Base-by-base conservation (phyloP, 192 early-diverging fungal species). In the Chytriomyces hyalinus region DNA sequence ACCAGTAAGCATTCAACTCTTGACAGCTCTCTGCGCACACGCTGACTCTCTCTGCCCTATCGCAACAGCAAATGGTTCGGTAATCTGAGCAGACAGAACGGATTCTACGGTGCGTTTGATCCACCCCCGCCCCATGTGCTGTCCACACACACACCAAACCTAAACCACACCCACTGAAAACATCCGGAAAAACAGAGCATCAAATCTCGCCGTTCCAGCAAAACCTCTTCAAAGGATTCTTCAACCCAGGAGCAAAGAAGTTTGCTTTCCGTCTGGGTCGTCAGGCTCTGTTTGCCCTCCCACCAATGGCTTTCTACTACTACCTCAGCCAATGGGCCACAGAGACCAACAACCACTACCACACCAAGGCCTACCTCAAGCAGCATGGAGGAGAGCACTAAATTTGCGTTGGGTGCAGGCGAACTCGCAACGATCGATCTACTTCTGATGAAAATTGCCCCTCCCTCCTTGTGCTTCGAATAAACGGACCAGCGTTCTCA, bases 181-280 rank as follows among this genome's bases (percentile, higher is more conserved):
- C 36, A 36, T 36, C 4, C 36, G 36, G 2, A 36, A 36, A 36
- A 10, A 9, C 71, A 73, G 84, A 85, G 61, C 84, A 88, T 65
- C 82, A 81, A 36, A 61, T 84, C 65, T 80, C 78, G 47, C 87
- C 87, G n/a, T 86, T 84, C 80, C 84, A 88, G 65, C 67, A 76
- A 28, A 84, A 83, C 69, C 67, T 83, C 60, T 85, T 84, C 72
- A 84, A 84, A 70, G 87, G 87, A 15, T 80, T 85, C 78, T 81
- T 84, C 75, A 80, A 70, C 67, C 81, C 84, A 24, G 86, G 86
- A 10, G 73, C 75, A 17, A 61, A 66, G 67, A 80, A 83, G 62
- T 78, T 80, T 49, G 46, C 67, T 28, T 68, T 76, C 64, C 79
- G 83, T 49, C 67, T 64, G 44, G 79, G 76, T 53, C 77, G 80